phyloP scores from a whole-genome alignment of 2,329 filamentous ascomycete species.

The Alternaria ethzedia region DNA sequence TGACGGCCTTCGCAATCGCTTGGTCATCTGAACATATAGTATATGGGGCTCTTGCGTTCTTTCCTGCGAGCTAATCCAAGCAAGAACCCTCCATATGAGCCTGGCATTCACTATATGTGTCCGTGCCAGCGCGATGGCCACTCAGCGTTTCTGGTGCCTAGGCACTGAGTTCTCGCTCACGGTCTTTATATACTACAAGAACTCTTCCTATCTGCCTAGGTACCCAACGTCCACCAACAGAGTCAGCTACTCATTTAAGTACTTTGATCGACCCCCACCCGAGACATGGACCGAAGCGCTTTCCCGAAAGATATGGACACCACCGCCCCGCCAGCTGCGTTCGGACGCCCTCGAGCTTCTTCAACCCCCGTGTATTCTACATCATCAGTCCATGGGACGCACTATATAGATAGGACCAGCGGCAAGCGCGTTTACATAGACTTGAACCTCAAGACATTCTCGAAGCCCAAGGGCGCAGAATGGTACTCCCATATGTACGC shows the following conservation, averaged over 20 bases:
- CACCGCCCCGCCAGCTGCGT: neutral
- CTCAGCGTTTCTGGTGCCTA: neutral
- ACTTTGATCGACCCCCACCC: no score
- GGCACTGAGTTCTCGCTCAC: neutral
- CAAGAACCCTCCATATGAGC: no score
- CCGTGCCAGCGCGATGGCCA: neutral
- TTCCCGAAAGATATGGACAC: neutral
- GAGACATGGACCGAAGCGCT: neutral
- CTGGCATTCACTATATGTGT: neutral
- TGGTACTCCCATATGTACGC: neutral
- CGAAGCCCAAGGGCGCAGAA: neutral
- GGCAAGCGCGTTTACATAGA: neutral
- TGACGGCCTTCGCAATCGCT: neutral
- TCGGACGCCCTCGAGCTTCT: neutral
- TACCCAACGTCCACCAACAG: rapidly evolving
- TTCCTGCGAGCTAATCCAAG: no score
- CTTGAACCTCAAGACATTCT: neutral
- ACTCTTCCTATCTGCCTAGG: neutral
- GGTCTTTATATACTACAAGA: neutral
- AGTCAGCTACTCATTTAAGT: neutral
- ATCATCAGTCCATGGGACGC: neutral
- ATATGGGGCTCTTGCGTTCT: no score
- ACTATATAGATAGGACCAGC: neutral
- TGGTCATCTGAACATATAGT: neutral
- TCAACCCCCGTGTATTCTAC: neutral